A percentile compares a stretch with the other conserved stretches of the same genome.
phyloP scores from a whole-genome alignment of 169 alveolate genomes.

The Cryptosporidium viatorum region DNA sequence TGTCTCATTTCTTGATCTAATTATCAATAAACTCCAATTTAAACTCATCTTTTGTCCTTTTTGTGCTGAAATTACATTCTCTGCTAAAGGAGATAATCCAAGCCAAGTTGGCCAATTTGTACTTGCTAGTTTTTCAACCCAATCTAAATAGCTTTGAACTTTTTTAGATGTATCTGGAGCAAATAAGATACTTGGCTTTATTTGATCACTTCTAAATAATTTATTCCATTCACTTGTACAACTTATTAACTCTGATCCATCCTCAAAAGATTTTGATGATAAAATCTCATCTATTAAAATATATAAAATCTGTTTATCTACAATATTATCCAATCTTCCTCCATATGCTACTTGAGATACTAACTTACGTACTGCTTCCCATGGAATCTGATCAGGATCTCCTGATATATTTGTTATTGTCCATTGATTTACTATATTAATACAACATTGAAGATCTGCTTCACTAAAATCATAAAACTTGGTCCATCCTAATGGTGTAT shows the following conservation, averaged over 20 bases:
- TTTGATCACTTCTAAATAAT: slow-evolving; percentile 74
- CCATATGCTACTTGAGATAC: slow-evolving; percentile 94
- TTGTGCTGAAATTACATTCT: slow-evolving; percentile 55
- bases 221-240: slow-evolving; percentile 76
- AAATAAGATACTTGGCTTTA: slow-evolving; percentile 56
- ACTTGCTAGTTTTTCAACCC: slow-evolving; percentile 17
- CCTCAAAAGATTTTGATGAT: slow-evolving; percentile 86
- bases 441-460: slow-evolving; percentile 90
- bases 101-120: slow-evolving; percentile 63
- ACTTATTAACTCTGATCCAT: slow-evolving; percentile 80
- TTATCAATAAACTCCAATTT: slow-evolving; percentile 21
- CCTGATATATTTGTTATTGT: slow-evolving; percentile 78
- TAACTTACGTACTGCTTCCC: slow-evolving; percentile 96
- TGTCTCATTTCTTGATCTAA: slow-evolving; percentile 56
- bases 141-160: slow-evolving; percentile 14
- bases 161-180: slow-evolving; percentile 65
- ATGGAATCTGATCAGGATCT: slow-evolving; percentile 95
- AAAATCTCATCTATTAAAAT: slow-evolving; percentile 91
- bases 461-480: slow-evolving; percentile 96
- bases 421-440: slow-evolving; percentile 67
- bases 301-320: slow-evolving; percentile 91
- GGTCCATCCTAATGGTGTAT: slow-evolving; percentile 98
- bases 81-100: slow-evolving; percentile 55
- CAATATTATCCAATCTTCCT: slow-evolving; percentile 96
- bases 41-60: slow-evolving; percentile 16